Base-by-base conservation (phyloP, 805 yeast genomes). In the Candida awuae region DNA sequence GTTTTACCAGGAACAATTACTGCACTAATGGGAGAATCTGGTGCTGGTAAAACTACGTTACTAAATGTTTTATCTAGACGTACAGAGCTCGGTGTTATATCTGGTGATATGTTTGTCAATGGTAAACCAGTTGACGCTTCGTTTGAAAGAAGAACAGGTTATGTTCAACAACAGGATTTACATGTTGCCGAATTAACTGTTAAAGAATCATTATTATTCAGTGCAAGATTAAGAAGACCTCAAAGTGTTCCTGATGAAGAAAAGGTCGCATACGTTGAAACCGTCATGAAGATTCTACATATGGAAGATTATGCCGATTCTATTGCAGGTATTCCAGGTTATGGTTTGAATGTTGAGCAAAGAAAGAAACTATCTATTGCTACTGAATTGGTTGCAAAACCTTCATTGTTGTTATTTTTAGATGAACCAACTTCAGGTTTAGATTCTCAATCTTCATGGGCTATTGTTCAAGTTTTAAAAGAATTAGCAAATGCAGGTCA, bases 361-460 rank as follows among this genome's bases (percentile, higher is more conserved):
- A 62, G 73, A 43, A 72, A 73, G 54, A 64, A 71, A 46, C 54
- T 73, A 39, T 69, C 77, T 2, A 71, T 73, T 51, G 79, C 75
- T 32, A 73, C 71, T 13, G 77, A 73, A 49, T 55, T 73, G 30
- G 77, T 71, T 37, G 71, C 77, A 12, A 72, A 70, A 44, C 79
- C 79, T 13, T 62, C 71, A 5, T 56, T 75, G 34, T 56, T 75
- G 39, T 52, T 70, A 26, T 74, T 76, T 52, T 58, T 75, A 42
- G 80, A 75, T 59, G 80, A 75, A 51, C 78, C 79, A 25, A 75
- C 80, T 14, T 73, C 79, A 25, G 80, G 80, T 29, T 57, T 73
- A 45, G 80, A 75, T 49, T 70, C 80, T 4, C 73, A 70, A 50
- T 70, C 80, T 20, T 74, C 80, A 10, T 68, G 77, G 76, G 68